Conservation (phyloP, 495 filamentous ascomycete species). For the Chaetomidium leptoderma region DNA sequence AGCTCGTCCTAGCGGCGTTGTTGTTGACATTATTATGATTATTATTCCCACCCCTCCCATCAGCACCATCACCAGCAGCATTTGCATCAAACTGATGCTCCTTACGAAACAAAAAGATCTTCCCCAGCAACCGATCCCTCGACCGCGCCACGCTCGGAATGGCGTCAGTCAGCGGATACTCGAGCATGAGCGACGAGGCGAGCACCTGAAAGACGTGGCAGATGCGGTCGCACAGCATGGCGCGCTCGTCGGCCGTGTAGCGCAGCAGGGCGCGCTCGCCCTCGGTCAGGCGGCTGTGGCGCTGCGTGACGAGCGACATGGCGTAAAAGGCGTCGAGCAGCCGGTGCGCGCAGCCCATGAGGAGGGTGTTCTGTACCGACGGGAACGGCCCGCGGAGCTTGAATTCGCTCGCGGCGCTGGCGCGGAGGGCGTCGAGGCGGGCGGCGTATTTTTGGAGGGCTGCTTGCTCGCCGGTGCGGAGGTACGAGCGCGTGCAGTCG, state of each 20-base stretch:
- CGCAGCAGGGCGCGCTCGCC: slow-evolving; percentile 75
- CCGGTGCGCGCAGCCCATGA: slow-evolving; percentile 71
- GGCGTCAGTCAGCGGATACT: slow-evolving; percentile 85
- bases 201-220: slow-evolving; percentile 92
- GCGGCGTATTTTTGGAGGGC: slow-evolving; percentile 55
- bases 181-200: slow-evolving; percentile 85
- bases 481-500: slow-evolving; percentile 58
- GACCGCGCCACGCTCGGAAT: slow-evolving; percentile 76
- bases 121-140: slow-evolving; percentile 80
- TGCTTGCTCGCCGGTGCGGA: slow-evolving; percentile 77
- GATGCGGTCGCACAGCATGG: slow-evolving; percentile 74
- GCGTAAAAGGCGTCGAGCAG: slow-evolving; percentile 92
- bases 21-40: too few species aligned
- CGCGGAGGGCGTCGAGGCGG: slow-evolving; percentile 67
- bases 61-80: slow-evolving; percentile 13
- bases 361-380: slow-evolving; percentile 58
- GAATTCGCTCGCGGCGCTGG: slow-evolving; percentile 73
- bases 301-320: slow-evolving; percentile 88
- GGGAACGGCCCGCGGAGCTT: slow-evolving; percentile 83
- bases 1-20: background rate
- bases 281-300: slow-evolving; percentile 67
- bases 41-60: background rate
- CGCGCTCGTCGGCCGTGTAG: slow-evolving; percentile 75
- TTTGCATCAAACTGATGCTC: slow-evolving; percentile 43
- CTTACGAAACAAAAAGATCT: slow-evolving; percentile 79